phyloP scores from a whole-genome alignment of 805 yeast species.

The Saccharomycopsis oosterbeekiorum region DNA sequence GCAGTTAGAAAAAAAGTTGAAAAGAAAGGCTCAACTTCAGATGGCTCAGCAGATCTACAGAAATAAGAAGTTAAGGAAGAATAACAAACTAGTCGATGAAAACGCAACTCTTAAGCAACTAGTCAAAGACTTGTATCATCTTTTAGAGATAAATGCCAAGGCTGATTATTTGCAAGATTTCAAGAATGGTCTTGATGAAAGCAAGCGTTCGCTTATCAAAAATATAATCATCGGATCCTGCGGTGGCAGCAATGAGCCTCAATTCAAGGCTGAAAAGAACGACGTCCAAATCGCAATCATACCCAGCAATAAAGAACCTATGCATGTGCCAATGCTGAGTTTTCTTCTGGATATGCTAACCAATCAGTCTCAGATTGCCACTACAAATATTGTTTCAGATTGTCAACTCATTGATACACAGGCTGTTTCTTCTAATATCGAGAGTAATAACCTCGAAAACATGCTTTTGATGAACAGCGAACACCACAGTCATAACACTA shows the following conservation, averaged over 20 bases:
- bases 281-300: background rate
- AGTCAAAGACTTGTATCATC: background rate
- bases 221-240: background rate
- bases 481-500: background rate
- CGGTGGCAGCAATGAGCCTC: background rate
- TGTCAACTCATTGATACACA: background rate
- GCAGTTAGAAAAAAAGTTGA: background rate
- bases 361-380: too few species aligned
- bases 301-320: background rate
- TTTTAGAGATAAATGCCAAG: background rate
- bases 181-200: background rate
- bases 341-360: too few species aligned
- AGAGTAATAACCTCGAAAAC: background rate
- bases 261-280: background rate
- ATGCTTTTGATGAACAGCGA: background rate
- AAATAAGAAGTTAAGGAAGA: background rate
- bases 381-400: background rate
- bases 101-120: background rate
- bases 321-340: too few species aligned
- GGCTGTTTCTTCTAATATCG: background rate
- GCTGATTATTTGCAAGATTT: background rate
- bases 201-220: background rate
- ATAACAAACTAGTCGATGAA: background rate
- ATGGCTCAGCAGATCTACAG: conserved; percentile 1
- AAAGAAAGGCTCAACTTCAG: conserved; percentile 1